Evolutionary conservation across 805 yeast genomes (phyloP).

Genomic region (Cephaloascus fragrans): DNA sequence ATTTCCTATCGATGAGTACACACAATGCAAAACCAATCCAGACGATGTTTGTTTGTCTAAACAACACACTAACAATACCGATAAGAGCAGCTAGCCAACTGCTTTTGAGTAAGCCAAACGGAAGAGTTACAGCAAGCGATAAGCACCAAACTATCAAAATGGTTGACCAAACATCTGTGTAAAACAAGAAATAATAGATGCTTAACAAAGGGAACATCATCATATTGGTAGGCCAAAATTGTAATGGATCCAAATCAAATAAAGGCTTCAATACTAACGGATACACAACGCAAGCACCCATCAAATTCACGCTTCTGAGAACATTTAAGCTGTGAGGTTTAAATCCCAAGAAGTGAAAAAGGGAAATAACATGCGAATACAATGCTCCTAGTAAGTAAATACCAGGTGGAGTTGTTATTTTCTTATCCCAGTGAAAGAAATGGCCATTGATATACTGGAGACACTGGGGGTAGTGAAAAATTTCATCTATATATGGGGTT

Average conservation of each 20-base stretch:
- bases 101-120: slow-evolving; percentile 9
- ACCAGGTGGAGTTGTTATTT: slow-evolving; percentile 97
- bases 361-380: slow-evolving; percentile 24
- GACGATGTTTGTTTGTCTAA: slow-evolving; percentile 86
- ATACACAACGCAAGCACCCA: slow-evolving; percentile 51
- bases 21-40: slow-evolving; percentile 67
- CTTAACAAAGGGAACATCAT: slow-evolving; percentile 59
- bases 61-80: slow-evolving; percentile 55
- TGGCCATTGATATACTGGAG: slow-evolving; percentile 51
- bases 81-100: slow-evolving; percentile 36
- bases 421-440: slow-evolving; percentile 69
- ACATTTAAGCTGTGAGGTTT: slow-evolving; percentile 6
- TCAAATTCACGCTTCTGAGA: slow-evolving; percentile 41
- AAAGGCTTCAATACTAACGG: slow-evolving; percentile 32
- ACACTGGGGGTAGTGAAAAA: slow-evolving; percentile 80
- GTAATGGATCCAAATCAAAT: slow-evolving; percentile 5
- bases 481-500: slow-evolving; percentile 58
- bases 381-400: slow-evolving; percentile 44
- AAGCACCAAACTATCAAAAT: slow-evolving; percentile 51
- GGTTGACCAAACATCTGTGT: slow-evolving; percentile 92
- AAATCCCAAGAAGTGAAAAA: background rate
- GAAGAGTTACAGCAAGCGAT: slow-evolving; percentile 28
- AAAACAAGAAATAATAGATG: slow-evolving; percentile 68
- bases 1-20: slow-evolving; percentile 39
- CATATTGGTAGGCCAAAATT: slow-evolving; percentile 18